Evolutionary conservation across 2,329 filamentous ascomycete species (phyloP), one percentile per base, ranked within the genome.

Genomic region (Daldinia eschscholtzii): DNA sequence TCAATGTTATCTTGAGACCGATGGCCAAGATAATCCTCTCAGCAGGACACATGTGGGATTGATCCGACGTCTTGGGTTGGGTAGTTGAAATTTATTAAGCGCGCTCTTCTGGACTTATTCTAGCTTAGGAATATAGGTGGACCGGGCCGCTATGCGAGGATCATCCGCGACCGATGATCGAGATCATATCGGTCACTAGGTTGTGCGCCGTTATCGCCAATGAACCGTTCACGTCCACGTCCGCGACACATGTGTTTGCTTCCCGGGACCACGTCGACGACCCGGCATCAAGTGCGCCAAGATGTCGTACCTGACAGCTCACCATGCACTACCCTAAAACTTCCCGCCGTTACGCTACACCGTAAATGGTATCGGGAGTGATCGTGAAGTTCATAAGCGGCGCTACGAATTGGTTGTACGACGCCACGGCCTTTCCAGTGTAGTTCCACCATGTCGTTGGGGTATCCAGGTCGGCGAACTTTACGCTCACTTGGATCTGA

Each of bases 401-500:
- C 41, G 73, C 67, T 37, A 48, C 44, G 55, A 73, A 70, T 57
- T 76, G 68, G 73, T 77, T 76, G 70, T 76, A 79, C 48, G 57
- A 55, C 26, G 76, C 71, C 23, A 69, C 67, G 28, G 73, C 75
- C 58, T 75, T 69, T 41, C 77, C 77, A 9, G 77, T 79, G 65
- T 74, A 79, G 72, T 79, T 79, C 76, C 76, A 79, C 73, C 73
- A 78, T 6, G 74, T 76, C 15, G 72, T 68, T 69, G 65, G 35
- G 4, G 57, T 60, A 9, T 76, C 48, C 30, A 78, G 66, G 59
- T 80, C 77, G 37, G 72, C 75, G 57, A 75, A 78, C 63, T 72
- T 64, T 20, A 78, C 62, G 61, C 75, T 79, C 30, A 80, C 76
- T 62, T 79, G 74, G 56, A 80, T 77, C 20, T 68, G 70, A 28